Percentiles rank a stretch among this genome's conserved stretches.
phyloP scores from a whole-genome alignment of 1,284 basidiomycete genomes.

The Stygiomarasmius scandens region DNA sequence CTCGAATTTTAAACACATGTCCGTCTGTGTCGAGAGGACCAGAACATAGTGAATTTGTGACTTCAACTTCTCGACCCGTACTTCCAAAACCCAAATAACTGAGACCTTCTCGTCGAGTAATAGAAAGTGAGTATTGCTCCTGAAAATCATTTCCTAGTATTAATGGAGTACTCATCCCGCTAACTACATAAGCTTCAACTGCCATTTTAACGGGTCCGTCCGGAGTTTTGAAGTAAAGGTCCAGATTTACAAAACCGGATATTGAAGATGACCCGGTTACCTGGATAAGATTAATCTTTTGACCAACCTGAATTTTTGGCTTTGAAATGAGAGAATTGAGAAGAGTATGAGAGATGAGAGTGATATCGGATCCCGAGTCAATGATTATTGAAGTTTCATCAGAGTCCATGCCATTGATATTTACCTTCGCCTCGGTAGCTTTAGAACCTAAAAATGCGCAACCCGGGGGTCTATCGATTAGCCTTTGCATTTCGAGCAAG shows the following conservation, averaged over 20 bases:
- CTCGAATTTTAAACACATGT: constrained; percentile 19
- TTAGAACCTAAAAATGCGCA: constrained; percentile 22
- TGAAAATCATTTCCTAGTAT: constrained; percentile 34
- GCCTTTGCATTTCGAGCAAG: constrained; percentile 8
- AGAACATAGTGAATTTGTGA: constrained; percentile 12
- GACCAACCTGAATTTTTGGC: constrained; percentile 20
- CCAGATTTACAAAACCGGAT: constrained; percentile 25
- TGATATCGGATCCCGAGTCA: constrained; percentile 24
- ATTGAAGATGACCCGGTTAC: constrained; percentile 28
- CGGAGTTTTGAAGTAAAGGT: constrained; percentile 26
- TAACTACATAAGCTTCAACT: constrained; percentile 32
- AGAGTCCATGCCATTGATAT: constrained; percentile 4
- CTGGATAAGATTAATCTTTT: constrained; percentile 26
- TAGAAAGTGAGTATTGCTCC: constrained; percentile 31
- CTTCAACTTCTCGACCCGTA: constrained; percentile 16
- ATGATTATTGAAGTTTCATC: constrained; percentile 8
- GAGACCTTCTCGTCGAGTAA: constrained; percentile 19
- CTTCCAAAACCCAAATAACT: constrained; percentile 25
- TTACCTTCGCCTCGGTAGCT: constrained; percentile 17
- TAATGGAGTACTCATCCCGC: constrained; percentile 24
- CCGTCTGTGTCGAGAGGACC: constrained; percentile 7
- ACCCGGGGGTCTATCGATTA: constrained; percentile 24
- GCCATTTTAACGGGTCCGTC: constrained; percentile 26
- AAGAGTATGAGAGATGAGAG: constrained; percentile 24
- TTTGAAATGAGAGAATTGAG: constrained; percentile 11